Conservation (phyloP, 2,329 filamentous ascomycete species). For the Xylariomycetidae sp. region DNA sequence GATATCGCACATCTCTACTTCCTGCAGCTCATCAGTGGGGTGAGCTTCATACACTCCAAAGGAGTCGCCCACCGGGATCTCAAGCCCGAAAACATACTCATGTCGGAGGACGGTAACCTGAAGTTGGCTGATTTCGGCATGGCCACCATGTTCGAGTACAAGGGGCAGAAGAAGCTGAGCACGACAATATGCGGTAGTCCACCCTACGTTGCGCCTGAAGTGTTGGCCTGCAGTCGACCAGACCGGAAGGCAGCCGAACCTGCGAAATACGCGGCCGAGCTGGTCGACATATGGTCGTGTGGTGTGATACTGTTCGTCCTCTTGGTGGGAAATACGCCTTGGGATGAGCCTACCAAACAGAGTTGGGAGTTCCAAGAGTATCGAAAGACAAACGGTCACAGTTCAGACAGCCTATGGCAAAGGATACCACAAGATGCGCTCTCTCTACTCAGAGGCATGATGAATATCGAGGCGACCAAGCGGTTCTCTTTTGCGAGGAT, state of each 20-base stretch:
- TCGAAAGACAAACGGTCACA: constrained; percentile 69
- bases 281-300: constrained; percentile 94
- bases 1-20: constrained; percentile 98
- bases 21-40: constrained; percentile 79
- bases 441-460: constrained; percentile 87
- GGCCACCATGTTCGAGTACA: constrained; percentile 87
- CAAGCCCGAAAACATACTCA: constrained; percentile 91
- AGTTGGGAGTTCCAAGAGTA: constrained; percentile 95
- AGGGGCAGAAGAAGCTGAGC: constrained; percentile 74
- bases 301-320: constrained; percentile 97
- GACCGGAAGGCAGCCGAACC: constrained; percentile 43
- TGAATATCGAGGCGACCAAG: constrained; percentile 67
- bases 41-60: constrained; percentile 93
- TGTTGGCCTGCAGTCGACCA: constrained; percentile 50
- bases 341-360: constrained; percentile 81
- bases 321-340: constrained; percentile 92
- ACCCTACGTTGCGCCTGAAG: constrained; percentile 95
- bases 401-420: constrained; percentile 79
- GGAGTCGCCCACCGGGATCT: constrained; percentile 89
- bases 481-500: constrained; percentile 85
- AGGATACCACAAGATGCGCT: constrained; percentile 67
- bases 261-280: constrained; percentile 65
- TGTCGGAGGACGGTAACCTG: constrained; percentile 76
- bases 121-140: constrained; percentile 97
- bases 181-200: constrained; percentile 91